phyloP scores from a whole-genome alignment of 768 basidiomycete species.

The Lepiota brunneoincarnata region DNA sequence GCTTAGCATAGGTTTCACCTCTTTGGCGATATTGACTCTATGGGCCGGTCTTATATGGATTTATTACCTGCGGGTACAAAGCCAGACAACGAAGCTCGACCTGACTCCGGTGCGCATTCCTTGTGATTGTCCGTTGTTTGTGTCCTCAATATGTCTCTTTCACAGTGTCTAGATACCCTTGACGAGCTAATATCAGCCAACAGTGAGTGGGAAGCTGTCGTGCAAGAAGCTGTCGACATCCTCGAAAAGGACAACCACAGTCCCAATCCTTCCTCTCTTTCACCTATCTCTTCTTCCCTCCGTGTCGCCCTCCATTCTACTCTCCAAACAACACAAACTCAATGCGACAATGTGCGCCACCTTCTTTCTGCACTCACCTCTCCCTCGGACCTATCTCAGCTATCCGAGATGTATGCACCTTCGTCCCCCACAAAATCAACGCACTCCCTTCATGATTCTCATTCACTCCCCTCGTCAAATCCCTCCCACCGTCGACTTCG shows the following conservation, averaged over 20 bases:
- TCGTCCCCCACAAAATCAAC: conserved; percentile 49
- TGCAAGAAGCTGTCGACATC: conserved; percentile 63
- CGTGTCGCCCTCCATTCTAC: conserved; percentile 73
- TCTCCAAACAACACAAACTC: conserved; percentile 71
- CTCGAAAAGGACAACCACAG: conserved; percentile 64
- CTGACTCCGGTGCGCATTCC: conserved; percentile 49
- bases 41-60: conserved; percentile 5
- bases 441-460: conserved; percentile 25
- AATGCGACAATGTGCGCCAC: conserved; percentile 80
- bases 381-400: conserved; percentile 67
- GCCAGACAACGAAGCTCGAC: conserved; percentile 40
- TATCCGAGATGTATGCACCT: conserved; percentile 88
- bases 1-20: conserved; percentile 41
- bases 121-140: background rate
- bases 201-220: conserved; percentile 68
- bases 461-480: conserved; percentile 39
- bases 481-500: conserved; percentile 31
- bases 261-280: conserved; percentile 39
- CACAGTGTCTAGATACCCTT: conserved; percentile 64
- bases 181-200: conserved; percentile 68
- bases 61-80: conserved; percentile 15
- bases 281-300: conserved; percentile 54
- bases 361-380: conserved; percentile 75
- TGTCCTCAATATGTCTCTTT: conserved; percentile 11
- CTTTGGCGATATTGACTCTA: conserved; percentile 36